Percentiles rank a stretch among this genome's conserved stretches.
Evolutionary conservation across 1,284 basidiomycete species (phyloP).

Genomic region (Thelephora terrestris): DNA sequence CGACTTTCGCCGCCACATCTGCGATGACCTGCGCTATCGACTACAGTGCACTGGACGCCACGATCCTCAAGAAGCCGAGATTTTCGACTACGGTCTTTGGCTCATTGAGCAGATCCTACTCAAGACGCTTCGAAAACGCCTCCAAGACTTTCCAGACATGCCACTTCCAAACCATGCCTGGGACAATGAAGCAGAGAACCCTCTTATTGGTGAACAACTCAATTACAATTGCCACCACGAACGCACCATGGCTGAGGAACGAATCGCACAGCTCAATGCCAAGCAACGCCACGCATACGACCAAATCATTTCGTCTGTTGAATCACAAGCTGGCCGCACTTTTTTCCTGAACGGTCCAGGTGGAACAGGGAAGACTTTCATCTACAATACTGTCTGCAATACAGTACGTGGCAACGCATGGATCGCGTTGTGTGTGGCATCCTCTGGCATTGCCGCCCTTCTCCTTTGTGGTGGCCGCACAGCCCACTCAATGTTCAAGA

Average conservation of each 20-base stretch:
- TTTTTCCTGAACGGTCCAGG: conserved; percentile 24
- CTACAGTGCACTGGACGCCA: conserved; percentile 8
- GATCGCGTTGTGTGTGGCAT: conserved; percentile 35
- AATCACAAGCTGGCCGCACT: conserved; percentile 11
- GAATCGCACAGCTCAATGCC: conserved; percentile 16
- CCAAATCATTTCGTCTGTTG: conserved; percentile 22
- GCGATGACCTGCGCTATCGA: conserved; percentile 26
- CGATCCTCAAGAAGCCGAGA: conserved; percentile 20
- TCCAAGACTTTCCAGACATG: conserved; percentile 23
- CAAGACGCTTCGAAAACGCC: conserved; percentile 10
- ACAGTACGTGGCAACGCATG: conserved; percentile 16
- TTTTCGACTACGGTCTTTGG: conserved; percentile 32
- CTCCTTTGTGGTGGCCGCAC: conserved; percentile 32
- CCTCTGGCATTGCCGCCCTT: conserved; percentile 35
- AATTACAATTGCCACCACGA: conserved; percentile 20
- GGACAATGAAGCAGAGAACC: conserved; percentile 12
- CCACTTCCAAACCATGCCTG: conserved; percentile 22
- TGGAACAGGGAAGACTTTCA: conserved; percentile 41
- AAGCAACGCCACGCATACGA: conserved; percentile 28
- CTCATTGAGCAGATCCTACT: conserved; percentile 23
- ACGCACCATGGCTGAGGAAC: background rate
- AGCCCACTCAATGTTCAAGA: conserved; percentile 32
- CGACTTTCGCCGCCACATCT: conserved; percentile 24
- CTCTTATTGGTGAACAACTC: conserved; percentile 28
- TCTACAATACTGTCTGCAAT: conserved; percentile 30